These are phyloP conservation scores for Avena eriantha DNA, from an alignment of 176 grass and related monocot genomes.

Conservation along the genomic window DNA sequence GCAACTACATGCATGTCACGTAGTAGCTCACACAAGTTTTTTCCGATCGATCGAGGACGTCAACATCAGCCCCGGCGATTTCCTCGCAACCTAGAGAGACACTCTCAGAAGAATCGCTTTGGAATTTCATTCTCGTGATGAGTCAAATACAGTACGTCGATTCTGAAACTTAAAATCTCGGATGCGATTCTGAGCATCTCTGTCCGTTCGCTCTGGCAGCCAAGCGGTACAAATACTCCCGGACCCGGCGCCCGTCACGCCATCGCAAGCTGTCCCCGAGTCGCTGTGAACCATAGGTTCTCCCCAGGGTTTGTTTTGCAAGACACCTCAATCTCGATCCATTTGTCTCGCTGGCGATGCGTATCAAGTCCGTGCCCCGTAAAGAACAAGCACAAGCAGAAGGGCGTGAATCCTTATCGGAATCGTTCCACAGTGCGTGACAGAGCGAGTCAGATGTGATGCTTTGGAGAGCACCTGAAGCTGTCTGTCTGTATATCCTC, in stretches of 20 bases:
- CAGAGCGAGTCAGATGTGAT: not conserved
- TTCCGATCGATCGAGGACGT: not conserved
- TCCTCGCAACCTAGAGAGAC: not conserved
- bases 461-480: slow-evolving; percentile 2
- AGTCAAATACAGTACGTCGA: not conserved
- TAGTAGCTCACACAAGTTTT: not conserved
- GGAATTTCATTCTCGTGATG: no score
- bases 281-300: not conserved
- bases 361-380: not conserved
- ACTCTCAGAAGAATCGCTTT: not conserved
- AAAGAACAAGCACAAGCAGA: slow-evolving; percentile 12
- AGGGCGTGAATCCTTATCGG: slow-evolving; percentile 27
- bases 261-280: not conserved
- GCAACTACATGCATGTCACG: slow-evolving; percentile 33
- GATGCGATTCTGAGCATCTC: not conserved
- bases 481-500: not conserved
- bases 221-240: not conserved
- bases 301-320: not conserved
- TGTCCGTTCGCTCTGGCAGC: not conserved
- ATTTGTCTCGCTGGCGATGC: not conserved
- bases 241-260: not conserved
- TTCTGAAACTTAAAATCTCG: not conserved
- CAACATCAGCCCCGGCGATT: not conserved
- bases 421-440: slow-evolving; percentile 6
- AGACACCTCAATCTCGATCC: slow-evolving; percentile 9